Evolutionary conservation across 345 rosid species (phyloP).

Genomic region (Limnanthes douglasii): DNA sequence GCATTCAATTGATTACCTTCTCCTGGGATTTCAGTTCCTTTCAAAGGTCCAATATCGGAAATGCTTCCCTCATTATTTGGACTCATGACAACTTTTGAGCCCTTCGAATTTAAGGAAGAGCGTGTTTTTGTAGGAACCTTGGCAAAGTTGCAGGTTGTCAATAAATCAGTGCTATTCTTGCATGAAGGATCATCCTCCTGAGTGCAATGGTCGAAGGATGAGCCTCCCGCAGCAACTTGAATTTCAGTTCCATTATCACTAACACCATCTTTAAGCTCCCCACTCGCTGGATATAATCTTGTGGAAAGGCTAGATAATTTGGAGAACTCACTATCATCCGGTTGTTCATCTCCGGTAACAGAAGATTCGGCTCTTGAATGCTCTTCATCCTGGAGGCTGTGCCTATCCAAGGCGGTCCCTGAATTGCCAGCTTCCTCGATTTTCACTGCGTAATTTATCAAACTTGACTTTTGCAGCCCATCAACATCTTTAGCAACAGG

Average conservation of each 20-base stretch:
- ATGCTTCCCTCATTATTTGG: slow-evolving; percentile 20
- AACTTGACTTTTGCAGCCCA: slow-evolving; percentile 36
- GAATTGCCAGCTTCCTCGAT: slow-evolving; percentile 33
- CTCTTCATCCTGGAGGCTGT: slow-evolving; percentile 27
- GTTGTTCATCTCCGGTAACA: slow-evolving; percentile 21
- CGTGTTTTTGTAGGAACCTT: slow-evolving; percentile 84
- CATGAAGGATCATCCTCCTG: slow-evolving; percentile 18
- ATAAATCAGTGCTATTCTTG: slow-evolving; percentile 39
- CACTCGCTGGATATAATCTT: slow-evolving; percentile 22
- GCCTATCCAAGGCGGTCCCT: slow-evolving; percentile 33
- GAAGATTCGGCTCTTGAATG: slow-evolving; percentile 42
- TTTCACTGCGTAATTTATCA: slow-evolving; percentile 23
- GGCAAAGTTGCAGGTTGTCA: slow-evolving; percentile 51
- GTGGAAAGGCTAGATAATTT: slow-evolving; percentile 22
- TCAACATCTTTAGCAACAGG: slow-evolving; percentile 32
- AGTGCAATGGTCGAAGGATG: slow-evolving; percentile 8
- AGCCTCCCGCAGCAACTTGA: slow-evolving; percentile 22
- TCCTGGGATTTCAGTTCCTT: slow-evolving; percentile 16
- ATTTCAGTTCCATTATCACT: slow-evolving; percentile 19
- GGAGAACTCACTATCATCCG: slow-evolving; percentile 24
- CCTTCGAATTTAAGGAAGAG: slow-evolving; percentile 42
- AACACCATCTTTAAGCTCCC: slow-evolving; percentile 25
- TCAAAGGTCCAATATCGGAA: slow-evolving; percentile 20
- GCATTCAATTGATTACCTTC: slow-evolving; percentile 18
- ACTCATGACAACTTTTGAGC: slow-evolving; percentile 21